Evolutionary conservation across 2,329 filamentous ascomycete genomes (phyloP).

Genomic region (Chaetomiaceae sp.): DNA sequence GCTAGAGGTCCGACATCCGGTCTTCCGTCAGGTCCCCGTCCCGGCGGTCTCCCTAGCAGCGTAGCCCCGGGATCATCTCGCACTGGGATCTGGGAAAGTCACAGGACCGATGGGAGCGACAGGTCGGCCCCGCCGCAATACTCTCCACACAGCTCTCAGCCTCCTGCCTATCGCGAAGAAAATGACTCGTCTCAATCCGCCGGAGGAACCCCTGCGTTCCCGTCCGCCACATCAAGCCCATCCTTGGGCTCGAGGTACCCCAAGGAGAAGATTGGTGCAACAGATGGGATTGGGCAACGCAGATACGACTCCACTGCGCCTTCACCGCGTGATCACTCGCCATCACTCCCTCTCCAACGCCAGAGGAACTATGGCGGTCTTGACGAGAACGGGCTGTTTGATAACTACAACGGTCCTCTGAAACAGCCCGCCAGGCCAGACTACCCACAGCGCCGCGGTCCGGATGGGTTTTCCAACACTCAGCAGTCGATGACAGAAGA

Average conservation of each 20-base stretch:
- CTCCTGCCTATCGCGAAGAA: not conserved
- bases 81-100: not conserved
- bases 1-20: constrained; percentile 9
- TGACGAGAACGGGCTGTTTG: constrained; percentile 33
- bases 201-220: constrained; percentile 14
- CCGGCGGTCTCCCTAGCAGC: constrained; percentile 33
- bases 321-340: constrained; percentile 27
- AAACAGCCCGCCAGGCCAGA: not conserved
- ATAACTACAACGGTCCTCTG: not conserved
- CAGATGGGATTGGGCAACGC: constrained; percentile 47
- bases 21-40: constrained; percentile 25
- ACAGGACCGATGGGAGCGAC: constrained; percentile 7
- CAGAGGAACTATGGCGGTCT: constrained; percentile 58
- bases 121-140: constrained; percentile 34
- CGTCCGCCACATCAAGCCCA: constrained; percentile 7
- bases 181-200: not conserved
- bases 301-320: constrained; percentile 42
- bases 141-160: not conserved
- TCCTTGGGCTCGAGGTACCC: constrained; percentile 11
- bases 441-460: not conserved
- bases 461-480: not conserved
- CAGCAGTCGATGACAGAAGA: not conserved
- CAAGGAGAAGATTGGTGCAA: constrained; percentile 22
- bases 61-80: constrained; percentile 28
- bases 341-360: constrained; percentile 30